Evolutionary conservation across 1,284 basidiomycete species (phyloP).

Genomic region (Ceratobasidium sp.): DNA sequence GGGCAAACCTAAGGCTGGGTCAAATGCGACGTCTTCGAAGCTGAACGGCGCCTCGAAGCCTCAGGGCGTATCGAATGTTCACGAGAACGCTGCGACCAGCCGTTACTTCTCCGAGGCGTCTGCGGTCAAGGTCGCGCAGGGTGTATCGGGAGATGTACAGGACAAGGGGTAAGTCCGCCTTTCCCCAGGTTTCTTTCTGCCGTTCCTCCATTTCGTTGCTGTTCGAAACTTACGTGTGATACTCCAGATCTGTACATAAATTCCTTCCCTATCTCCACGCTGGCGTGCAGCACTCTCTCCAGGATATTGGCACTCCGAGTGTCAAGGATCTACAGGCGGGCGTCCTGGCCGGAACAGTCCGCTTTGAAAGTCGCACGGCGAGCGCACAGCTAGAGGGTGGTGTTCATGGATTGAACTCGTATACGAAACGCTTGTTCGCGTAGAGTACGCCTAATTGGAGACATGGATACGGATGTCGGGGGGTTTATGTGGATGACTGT

Average conservation of each 20-base stretch:
- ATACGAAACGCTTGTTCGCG: slow-evolving; percentile 74
- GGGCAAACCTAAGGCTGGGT: slow-evolving; percentile 65
- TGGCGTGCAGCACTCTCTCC: slow-evolving; percentile 95
- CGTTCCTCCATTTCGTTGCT: slow-evolving; percentile 54
- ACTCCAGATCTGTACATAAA: slow-evolving; percentile 52
- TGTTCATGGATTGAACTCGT: slow-evolving; percentile 93
- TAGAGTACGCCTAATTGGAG: slow-evolving; percentile 48
- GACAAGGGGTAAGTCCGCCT: slow-evolving; percentile 82
- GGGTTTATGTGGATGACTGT: not conserved
- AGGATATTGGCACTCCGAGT: slow-evolving; percentile 89
- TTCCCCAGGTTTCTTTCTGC: slow-evolving; percentile 82
- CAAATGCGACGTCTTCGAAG: slow-evolving; percentile 61
- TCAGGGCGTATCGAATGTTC: slow-evolving; percentile 60
- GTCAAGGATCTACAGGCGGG: slow-evolving; percentile 73
- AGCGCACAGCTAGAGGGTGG: slow-evolving; percentile 97
- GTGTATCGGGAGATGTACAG: slow-evolving; percentile 96
- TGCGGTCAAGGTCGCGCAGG: slow-evolving; percentile 96
- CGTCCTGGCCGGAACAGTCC: slow-evolving; percentile 75
- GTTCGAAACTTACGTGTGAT: too few relatives aligned
- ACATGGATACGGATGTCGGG: too few relatives aligned
- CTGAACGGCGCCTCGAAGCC: slow-evolving; percentile 58
- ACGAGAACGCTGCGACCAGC: slow-evolving; percentile 96
- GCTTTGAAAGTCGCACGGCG: slow-evolving; percentile 96
- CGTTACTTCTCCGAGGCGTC: slow-evolving; percentile 98
- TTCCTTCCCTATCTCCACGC: slow-evolving; percentile 86